Base-by-base conservation (phyloP, 352 stramenopile species). In the Globisporangium nodosum region DNA sequence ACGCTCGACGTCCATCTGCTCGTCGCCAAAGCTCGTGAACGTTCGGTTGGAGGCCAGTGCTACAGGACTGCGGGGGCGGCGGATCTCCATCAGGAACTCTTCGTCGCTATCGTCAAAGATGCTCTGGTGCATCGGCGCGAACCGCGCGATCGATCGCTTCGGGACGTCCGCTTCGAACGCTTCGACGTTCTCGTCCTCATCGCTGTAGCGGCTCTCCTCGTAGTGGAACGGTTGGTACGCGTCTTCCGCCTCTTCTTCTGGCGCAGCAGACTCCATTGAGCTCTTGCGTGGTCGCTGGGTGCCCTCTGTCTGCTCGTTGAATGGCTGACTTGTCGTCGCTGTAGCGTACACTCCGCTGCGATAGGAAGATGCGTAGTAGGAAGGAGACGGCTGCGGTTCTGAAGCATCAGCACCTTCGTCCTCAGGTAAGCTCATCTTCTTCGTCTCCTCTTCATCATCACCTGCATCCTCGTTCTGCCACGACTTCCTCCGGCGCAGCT, bases 31-130 rank as follows among this genome's bases (percentile, higher is more conserved):
- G 52, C 46, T 47, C 1, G 35, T 54, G 31, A 56, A 58, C n/a
- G 46, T 51, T 0, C 30, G 37, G 27, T 11, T 27, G 24, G 27
- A 33, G 8, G 7, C 31, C 35, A 47, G 46, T 35, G 31, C n/a
- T 1, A 58, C 42, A 3, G 49, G 58, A 33, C 30, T 54, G 8
- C 40, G 52, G 11, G 58, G 58, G 2, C 52, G 58, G 11, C 58
- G 51, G 31, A 64, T 64, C 46, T 47, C 45, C 4, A 18, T 51
- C 30, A 64, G 27, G 20, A 64, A 64, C 46, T 59, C 58, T 50
- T 64, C 58, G 52, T 64, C 58, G 46, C 58, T 64, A 40, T 64
- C 58, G 47, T 64, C 58, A 51, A 60, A 64, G 18, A 59, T 40
- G 27, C 46, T 56, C 16, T 49, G 51, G 0, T 64, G 52, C 5